Evolutionary conservation across 495 filamentous ascomycete genomes (phyloP), one percentile per base, ranked within the genome.

Genomic region (Annulohypoxylon nitens): DNA sequence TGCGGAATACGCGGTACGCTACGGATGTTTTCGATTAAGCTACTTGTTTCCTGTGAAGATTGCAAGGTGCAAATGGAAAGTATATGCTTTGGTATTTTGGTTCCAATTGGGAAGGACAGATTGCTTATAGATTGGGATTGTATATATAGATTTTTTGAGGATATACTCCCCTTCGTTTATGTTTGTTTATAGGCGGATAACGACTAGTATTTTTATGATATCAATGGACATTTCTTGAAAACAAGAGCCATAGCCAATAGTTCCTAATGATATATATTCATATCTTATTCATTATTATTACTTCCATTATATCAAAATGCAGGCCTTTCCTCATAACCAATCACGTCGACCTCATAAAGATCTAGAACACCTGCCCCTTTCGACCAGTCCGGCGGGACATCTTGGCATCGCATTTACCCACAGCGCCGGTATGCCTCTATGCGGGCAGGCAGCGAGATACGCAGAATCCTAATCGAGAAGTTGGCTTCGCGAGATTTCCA

Each of bases 1-100:
- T 91, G 64, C 81, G 85, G 77, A 88, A 91, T 71, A 86, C 87
- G 76, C 76, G 91, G 70, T 92, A 89, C 84, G 89, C 89, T 33
- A 89, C 85, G 14, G 90, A 93, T 83, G 89, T 92, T 45, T 93
- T 93, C 83, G 87, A 87, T 68, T 87, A 78, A 71, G 45, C 45
- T 16, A 36, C 2, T 9, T 34, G 14, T 26, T 18, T 37, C 30
- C 7, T 25, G 26, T 0, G 14, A 39, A 1, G 47, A 47, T 6
- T 30, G 5, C 3, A 6, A 30, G 30, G 30, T 4, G 30, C 3
- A 30, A 30, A 30, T 30, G 3, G 5, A 30, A 30, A 30, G 30
- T 30, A 6, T 30, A 6, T 30, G 58, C 25, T 37, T 61, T 45
- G 30, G 10, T 25, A 33, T 45, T 55, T 57, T 25, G 50, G 36